Base-by-base conservation (phyloP, 2,329 filamentous ascomycete genomes). In the Paraphoma sp. region DNA sequence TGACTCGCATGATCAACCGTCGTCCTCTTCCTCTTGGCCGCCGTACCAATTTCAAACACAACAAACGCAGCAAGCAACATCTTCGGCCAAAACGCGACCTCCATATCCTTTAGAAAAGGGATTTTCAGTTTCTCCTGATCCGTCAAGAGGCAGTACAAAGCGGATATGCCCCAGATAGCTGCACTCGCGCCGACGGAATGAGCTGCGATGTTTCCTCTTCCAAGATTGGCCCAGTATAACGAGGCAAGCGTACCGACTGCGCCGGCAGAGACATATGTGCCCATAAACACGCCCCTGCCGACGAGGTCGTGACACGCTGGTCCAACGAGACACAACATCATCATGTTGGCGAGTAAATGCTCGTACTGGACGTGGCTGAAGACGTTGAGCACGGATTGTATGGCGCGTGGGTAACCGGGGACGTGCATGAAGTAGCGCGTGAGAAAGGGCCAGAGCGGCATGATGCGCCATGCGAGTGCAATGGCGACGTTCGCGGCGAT, bases 311-410 rank as follows among this genome's bases (percentile, higher is more conserved):
- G 70, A 48, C 67, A 70, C 1, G 62, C 65, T 31, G 84, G 83
- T 23, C 90, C 91, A 16, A 92, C 80, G 67, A 91, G 79, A 80
- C 83, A 88, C 4, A 94, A 79, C 41, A 84, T 79, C 8, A 83
- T 64, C 84, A 91, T 87, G 76, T 94, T 94, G 42, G 81, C 71
- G 23, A 81, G 17, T 2, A 76, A 53, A 54, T 95, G 91, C 45
- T 75, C 68, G 16, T 87, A 62, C 3, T 75, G 78, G 51, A 89
- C 85, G 78, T 95, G 91, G 17, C 87, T 90, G 78, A 93, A 91
- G 48, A 86, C 79, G 63, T 86, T 86, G 33, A 86, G 85, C 29
- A 94, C 68, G 59, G 91, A 74, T 60, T 84, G 83, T 17, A 86
- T 55, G 4, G 89, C 83, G 59, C 83, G 83, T 8, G 90, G 89